Base-by-base conservation (phyloP, 192 early-diverging fungal species). In the Backusella luteola region DNA sequence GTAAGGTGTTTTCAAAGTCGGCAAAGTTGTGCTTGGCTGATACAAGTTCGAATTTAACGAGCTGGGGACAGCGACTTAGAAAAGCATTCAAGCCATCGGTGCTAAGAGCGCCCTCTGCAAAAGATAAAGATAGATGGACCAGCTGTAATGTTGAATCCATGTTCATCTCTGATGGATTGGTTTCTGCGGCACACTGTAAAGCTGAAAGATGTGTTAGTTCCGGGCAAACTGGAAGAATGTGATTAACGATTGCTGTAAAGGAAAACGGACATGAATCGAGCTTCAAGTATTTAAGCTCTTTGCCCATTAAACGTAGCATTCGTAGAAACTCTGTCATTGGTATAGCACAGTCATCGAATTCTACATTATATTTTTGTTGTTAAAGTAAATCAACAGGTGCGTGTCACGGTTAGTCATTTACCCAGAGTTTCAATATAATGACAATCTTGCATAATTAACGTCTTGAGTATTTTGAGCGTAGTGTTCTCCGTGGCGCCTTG, bases 351-450 rank as follows among this genome's bases (percentile, higher is more conserved):
- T 34, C 34, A 21, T 23, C 35, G n/a, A 74, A 39, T 39, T 56
- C 73, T 74, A 26, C 29, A 23, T 12, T 35, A 2, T 0, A 35
- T 17, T 44, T 12, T 32, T 32, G 29, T 32, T 39, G 38, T 12
- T 39, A 39, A 39, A 1, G 2, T 39, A 0, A 12, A 39, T 11
- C 38, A 3, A 39, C 12, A 39, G 12, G 11, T 39, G 38, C 38
- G 11, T 11, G 12, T 39, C 38, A 39, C 12, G 11, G 11, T 7
- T 12, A 39, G 12, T 32, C 15, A 39, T 44, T 52, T 74, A 74
- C 73, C 52, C 41, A 74, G 34, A 4, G 36, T 32, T 38, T 74
- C 73, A 21, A 74, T 66, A 39, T 74, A 74, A 4, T 74, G 73
- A 17, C 36, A 56, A 44, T 74, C 52, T 39, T 59, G 23, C 15